A percentile compares a stretch with the other conserved stretches of the same genome.
Conservation (phyloP, 371 early-diverging fungal species). For the Paraphysoderma sedebokerense region DNA sequence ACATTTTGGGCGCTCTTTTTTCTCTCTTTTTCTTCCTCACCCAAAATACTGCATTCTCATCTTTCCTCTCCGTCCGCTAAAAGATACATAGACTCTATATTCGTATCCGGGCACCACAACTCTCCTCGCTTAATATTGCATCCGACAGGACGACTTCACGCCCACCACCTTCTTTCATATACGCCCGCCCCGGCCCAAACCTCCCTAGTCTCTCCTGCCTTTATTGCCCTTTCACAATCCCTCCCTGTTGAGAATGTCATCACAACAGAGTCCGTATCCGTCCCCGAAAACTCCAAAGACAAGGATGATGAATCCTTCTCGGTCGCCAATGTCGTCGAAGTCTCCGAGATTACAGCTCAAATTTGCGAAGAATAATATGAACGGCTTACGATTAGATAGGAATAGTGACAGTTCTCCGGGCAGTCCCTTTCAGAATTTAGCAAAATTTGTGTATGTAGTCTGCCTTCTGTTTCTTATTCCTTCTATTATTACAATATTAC, state of each 20-base stretch:
- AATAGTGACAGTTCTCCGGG: constrained; percentile 13
- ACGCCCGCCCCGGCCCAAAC: no score
- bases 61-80: background rate
- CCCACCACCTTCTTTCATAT: no score
- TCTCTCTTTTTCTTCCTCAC: background rate
- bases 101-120: background rate
- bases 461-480: background rate
- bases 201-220: no score
- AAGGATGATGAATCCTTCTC: background rate
- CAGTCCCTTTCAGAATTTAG: constrained; percentile 46
- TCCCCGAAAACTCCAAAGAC: constrained; percentile 1
- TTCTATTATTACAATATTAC: background rate
- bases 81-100: background rate
- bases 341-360: no score
- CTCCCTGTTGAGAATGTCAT: no score
- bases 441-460: constrained; percentile 43
- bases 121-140: background rate
- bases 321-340: no score
- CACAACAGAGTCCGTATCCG: background rate
- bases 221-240: no score
- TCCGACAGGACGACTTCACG: no score
- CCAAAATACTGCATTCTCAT: background rate
- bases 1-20: background rate
- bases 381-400: constrained; percentile 8
- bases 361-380: constrained; percentile 5